phyloP scores from a whole-genome alignment of 805 yeast genomes.

The Hanseniaspora valbyensis region DNA sequence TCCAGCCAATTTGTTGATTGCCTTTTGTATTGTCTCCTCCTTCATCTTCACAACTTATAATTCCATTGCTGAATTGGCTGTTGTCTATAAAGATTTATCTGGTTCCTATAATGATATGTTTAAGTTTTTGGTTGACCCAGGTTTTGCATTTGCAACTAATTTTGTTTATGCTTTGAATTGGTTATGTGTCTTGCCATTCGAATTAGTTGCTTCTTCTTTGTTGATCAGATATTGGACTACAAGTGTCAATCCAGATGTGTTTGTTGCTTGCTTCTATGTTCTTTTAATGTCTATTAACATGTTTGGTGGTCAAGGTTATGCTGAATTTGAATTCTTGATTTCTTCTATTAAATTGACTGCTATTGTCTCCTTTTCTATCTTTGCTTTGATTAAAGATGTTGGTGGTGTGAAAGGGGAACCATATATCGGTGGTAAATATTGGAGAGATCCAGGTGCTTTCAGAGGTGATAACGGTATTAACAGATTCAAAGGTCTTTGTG shows the following conservation, averaged over 20 bases:
- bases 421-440: conserved; percentile 41
- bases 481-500: conserved; percentile 45
- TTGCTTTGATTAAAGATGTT: conserved; percentile 43
- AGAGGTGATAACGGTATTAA: conserved; percentile 29
- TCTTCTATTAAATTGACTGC: conserved; percentile 49
- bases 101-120: conserved; percentile 54
- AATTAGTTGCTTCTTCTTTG: conserved; percentile 52
- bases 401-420: conserved; percentile 47
- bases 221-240: conserved; percentile 44
- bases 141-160: conserved; percentile 61
- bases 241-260: conserved; percentile 43
- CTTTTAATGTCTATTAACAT: too few species aligned
- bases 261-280: conserved; percentile 49
- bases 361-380: conserved; percentile 47
- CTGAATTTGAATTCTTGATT: conserved; percentile 58
- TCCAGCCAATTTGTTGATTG: conserved; percentile 50
- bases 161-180: conserved; percentile 61
- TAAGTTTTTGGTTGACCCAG: conserved; percentile 52
- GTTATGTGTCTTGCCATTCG: conserved; percentile 55
- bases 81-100: conserved; percentile 45
- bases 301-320: conserved; percentile 49
- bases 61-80: conserved; percentile 61
- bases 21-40: conserved; percentile 49
- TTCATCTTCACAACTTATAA: conserved; percentile 50
- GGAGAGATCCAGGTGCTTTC: conserved; percentile 47